Evolutionary conservation across 1,139 yeast species (phyloP), one percentile per base, ranked within the genome.

Genomic region (Geotrichum reessii): DNA sequence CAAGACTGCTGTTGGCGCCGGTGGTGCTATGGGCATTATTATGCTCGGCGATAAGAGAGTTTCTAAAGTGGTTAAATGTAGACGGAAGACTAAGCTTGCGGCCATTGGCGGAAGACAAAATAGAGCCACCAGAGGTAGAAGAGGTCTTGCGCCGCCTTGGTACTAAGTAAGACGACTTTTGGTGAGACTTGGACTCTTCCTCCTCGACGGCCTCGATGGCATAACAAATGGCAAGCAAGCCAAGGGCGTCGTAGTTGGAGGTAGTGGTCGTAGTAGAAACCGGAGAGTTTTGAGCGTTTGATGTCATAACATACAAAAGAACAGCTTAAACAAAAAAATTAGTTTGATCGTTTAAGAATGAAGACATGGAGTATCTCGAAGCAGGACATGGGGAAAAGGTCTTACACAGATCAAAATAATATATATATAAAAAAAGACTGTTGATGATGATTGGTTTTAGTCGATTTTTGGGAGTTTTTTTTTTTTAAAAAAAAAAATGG

Each of bases 201-300:
- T 73, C 75, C 55, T 74, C 77, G 40, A 67, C 71, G 40, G 74
- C 62, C 58, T 74, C 78, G 37, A 74, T 71, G 55, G 76, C 74
- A 64, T 74, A 76, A 62, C 75, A 73, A 54, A 72, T 71, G 57
- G 76, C 76, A 57, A 74, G 66, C 55, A 73, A 66, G 48, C 77
- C 77, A 44, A 74, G 68, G 40, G 75, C 67, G 60, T 74, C 76
- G 65, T 74, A 74, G 42, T 37, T 37, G n/a, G 42, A 37, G 42
- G 42, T 14, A 14, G 42, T 37, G 42, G 42, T 37, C 12, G 37
- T 31, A 14, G 42, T 37, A 14, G 42, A 37, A 19, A 14, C 42
- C 14, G n/a, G 42, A 14, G 42, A 37, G n/a, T 37, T 37, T n/a
- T 37, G 42, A n/a, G 42, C 42, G 42, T 37, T 37, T 8, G 42